Evolutionary conservation across 768 basidiomycete genomes (phyloP), one percentile per base, ranked within the genome.

Genomic region (Amanita jacksonii): DNA sequence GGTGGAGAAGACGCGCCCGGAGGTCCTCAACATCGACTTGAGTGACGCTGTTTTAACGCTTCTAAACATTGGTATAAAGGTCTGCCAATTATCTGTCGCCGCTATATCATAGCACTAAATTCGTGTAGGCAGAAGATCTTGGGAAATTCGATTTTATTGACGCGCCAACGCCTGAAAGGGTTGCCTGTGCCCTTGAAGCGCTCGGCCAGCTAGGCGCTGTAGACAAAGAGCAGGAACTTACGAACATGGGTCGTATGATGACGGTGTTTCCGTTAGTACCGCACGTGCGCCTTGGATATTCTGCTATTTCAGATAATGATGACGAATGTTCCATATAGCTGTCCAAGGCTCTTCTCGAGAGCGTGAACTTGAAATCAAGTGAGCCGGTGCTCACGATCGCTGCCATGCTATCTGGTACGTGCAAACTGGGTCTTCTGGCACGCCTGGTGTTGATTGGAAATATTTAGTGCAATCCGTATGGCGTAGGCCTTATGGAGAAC

Each of bases 251-350:
- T 3, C 66, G 63, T 23, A 81, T 89, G 46, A 91, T 92, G 90
- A 89, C 90, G 0, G 87, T 91, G 52, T 92, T 92, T 67, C 90
- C 90, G 2, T 67, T 93, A 12, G 90, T 91, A 57, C 90, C 90
- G 12, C 88, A 86, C 68, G 82, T 80, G 52, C 31, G 66, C 31
- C 22, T 39, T 25, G 19, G 8, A 20, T 27, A 18, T 5, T 5
- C 35, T 24, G 10, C 20, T 27, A 23, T 22, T 19, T 34, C 10
- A 18, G 5, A 9, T 7, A 37, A 20, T 9, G 16, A 24, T 9
- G 16, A 34, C 34, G 5, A 19, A 38, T 40, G 34, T 51, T 20
- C 9, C 18, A 32, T 2, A 38, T 38, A 85, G 77, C 69, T 91
- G 55, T 76, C 90, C 31, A 91, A 90, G 60, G 81, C 90, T 75